Evolutionary conservation across 495 filamentous ascomycete species (phyloP).

Genomic region (Bombardia bombarda): DNA sequence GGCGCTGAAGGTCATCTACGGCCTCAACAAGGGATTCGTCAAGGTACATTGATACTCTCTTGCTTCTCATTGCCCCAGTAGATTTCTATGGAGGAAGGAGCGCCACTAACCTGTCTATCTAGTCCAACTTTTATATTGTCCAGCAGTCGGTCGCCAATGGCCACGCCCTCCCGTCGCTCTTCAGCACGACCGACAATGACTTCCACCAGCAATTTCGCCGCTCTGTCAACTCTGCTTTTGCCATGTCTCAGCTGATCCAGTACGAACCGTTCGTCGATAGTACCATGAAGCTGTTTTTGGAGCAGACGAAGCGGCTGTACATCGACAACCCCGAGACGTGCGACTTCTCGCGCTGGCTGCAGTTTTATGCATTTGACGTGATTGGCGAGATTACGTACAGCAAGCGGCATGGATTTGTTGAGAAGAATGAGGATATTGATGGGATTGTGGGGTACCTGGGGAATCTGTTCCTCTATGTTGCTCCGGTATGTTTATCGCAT

Average conservation of each 20-base stretch:
- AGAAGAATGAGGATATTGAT: conserved; percentile 55
- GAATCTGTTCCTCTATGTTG: conserved; percentile 49
- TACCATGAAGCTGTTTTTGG: conserved; percentile 53
- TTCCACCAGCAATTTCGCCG: conserved; percentile 66
- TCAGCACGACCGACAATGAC: conserved; percentile 65
- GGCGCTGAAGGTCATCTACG: conserved; percentile 67
- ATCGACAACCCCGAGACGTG: conserved; percentile 42
- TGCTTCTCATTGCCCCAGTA: neutral
- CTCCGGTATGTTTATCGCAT: conserved; percentile 48
- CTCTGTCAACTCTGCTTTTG: conserved; percentile 65
- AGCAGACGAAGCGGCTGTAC: conserved; percentile 56
- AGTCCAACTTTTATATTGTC: conserved; percentile 67
- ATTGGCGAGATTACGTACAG: conserved; percentile 61
- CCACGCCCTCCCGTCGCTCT: conserved; percentile 60
- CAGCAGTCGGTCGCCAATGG: conserved; percentile 59
- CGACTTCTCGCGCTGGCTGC: conserved; percentile 65
- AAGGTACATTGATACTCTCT: conserved; percentile 51
- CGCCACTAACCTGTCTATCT: conserved; percentile 13
- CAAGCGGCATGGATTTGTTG: conserved; percentile 55
- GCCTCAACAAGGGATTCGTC: conserved; percentile 71
- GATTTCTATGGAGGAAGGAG: too few relatives aligned
- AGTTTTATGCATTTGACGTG: conserved; percentile 76
- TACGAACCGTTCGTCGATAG: conserved; percentile 70
- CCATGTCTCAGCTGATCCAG: conserved; percentile 61
- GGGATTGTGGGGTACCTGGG: conserved; percentile 50